These are phyloP conservation scores for Ophiobolus disseminans DNA, from an alignment of 2,329 filamentous ascomycete species.

Conservation along the genomic window DNA sequence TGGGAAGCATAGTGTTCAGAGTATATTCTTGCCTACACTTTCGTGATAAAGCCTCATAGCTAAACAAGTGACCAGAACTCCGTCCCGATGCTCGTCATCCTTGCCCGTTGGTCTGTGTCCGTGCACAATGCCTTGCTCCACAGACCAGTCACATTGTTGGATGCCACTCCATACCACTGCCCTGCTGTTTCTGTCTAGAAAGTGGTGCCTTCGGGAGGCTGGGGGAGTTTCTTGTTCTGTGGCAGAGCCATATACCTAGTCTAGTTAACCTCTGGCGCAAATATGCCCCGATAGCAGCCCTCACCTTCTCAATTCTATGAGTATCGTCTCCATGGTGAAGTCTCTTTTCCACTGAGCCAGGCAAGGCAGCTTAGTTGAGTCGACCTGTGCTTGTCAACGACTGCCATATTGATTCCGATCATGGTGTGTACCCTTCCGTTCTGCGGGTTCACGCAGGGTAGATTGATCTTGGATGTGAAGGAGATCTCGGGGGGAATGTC, in stretches of 20 bases:
- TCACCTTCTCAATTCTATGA: slow-evolving; percentile 82
- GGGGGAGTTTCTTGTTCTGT: slow-evolving; percentile 91
- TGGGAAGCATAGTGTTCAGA: too few species aligned
- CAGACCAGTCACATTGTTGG: too few species aligned
- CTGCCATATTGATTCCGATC: slow-evolving; percentile 3
- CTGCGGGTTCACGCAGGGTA: slow-evolving; percentile 86
- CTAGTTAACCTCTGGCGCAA: slow-evolving; percentile 10
- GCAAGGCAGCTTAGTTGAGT: slow-evolving; percentile 82
- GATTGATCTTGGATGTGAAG: slow-evolving; percentile 93
- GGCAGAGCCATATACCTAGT: slow-evolving; percentile 89
- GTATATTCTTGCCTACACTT: too few species aligned
- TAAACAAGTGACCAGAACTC: slow-evolving; percentile 42
- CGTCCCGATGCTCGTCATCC: slow-evolving; percentile 35
- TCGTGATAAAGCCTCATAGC: too few species aligned
- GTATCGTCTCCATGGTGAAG: slow-evolving; percentile 92
- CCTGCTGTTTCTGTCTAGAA: slow-evolving; percentile 53
- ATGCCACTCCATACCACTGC: too few species aligned
- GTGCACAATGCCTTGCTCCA: slow-evolving; percentile 1
- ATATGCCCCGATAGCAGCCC: background rate
- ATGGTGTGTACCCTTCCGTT: slow-evolving; percentile 69
- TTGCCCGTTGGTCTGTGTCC: slow-evolving; percentile 1
- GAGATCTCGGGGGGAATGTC: slow-evolving; percentile 87
- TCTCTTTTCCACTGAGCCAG: slow-evolving; percentile 90
- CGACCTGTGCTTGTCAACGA: slow-evolving; percentile 65
- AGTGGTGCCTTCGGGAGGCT: slow-evolving; percentile 84